A percentile compares a stretch with the other conserved stretches of the same genome.
Evolutionary conservation across 225 moss, liverwort and hornwort species (phyloP).

Genomic region (Polytrichum commune): DNA sequence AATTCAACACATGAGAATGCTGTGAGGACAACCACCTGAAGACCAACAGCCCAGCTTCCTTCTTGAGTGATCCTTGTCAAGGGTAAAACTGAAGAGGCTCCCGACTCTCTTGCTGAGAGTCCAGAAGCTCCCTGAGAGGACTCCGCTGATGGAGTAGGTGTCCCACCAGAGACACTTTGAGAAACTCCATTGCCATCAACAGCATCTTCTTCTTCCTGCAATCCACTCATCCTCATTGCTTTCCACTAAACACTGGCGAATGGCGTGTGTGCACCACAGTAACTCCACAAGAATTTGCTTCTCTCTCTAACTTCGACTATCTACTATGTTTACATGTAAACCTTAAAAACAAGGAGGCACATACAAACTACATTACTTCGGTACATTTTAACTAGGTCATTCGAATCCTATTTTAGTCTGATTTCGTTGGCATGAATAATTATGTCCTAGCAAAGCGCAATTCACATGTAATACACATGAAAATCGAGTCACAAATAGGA

Average conservation of each 20-base stretch:
- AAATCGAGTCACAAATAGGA: too few relatives aligned
- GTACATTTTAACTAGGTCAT: not conserved
- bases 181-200: constrained; percentile 20
- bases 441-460: too few relatives aligned
- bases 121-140: constrained; percentile 11
- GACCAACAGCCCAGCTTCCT: constrained; percentile 37
- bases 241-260: constrained; percentile 16
- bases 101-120: constrained; percentile 9
- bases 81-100: constrained; percentile 9
- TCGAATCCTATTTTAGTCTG: not conserved
- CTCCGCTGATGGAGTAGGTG: constrained; percentile 11
- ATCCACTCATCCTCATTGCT: constrained; percentile 27
- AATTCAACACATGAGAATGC: too few relatives aligned
- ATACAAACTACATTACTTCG: not conserved
- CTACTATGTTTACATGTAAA: not conserved
- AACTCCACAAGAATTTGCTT: not conserved
- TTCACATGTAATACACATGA: too few relatives aligned
- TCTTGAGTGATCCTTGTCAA: constrained; percentile 16
- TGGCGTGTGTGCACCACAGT: not conserved
- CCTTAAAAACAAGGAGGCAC: not conserved
- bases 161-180: constrained; percentile 14
- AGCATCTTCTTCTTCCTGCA: constrained; percentile 23
- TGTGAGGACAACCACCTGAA: constrained; percentile 20
- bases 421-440: not conserved
- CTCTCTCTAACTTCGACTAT: not conserved